These are phyloP conservation scores for Rauvolfia tetraphylla DNA, from an alignment of 257 asterid species.

Conservation along the genomic window DNA sequence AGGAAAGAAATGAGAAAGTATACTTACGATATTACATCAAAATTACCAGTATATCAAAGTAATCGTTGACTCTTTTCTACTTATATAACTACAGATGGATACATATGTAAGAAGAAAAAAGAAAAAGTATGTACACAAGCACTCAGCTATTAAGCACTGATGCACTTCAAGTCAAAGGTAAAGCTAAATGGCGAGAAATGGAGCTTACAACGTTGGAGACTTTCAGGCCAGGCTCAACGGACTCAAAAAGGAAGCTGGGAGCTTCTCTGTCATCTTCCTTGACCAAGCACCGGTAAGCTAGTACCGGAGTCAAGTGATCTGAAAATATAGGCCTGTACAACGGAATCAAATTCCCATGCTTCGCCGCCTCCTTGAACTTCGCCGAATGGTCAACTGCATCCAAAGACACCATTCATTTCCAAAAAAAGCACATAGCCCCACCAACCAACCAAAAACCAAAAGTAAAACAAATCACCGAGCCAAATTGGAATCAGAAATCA, in stretches of 20 bases:
- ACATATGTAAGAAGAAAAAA: neutral
- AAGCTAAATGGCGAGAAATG: constrained; percentile 6
- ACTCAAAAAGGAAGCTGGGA: constrained; percentile 90
- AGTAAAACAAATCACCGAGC: neutral
- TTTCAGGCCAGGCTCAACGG: constrained; percentile 78
- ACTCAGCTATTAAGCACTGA: too few species aligned
- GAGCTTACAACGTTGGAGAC: constrained; percentile 70
- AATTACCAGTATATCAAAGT: too few species aligned
- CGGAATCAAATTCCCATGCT: constrained; percentile 84
- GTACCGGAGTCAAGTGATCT: constrained; percentile 89
- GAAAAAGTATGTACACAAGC: neutral
- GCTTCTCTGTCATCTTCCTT: constrained; percentile 97
- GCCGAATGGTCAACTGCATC: constrained; percentile 57
- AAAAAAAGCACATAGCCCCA: neutral
- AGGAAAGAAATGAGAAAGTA: too few species aligned
- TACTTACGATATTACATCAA: too few species aligned
- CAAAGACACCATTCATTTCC: constrained; percentile 9
- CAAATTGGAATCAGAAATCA: neutral
- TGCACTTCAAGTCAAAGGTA: constrained; percentile 6
- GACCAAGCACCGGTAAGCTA: constrained; percentile 92
- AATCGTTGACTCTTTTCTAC: too few species aligned
- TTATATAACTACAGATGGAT: neutral
- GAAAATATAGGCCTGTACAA: constrained; percentile 70
- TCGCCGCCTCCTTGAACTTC: constrained; percentile 89
- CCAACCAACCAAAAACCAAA: neutral